Evolutionary conservation across 2,329 filamentous ascomycete genomes (phyloP), one percentile per base, ranked within the genome.

Genomic region (Myriosclerotinia scirpicola): DNA sequence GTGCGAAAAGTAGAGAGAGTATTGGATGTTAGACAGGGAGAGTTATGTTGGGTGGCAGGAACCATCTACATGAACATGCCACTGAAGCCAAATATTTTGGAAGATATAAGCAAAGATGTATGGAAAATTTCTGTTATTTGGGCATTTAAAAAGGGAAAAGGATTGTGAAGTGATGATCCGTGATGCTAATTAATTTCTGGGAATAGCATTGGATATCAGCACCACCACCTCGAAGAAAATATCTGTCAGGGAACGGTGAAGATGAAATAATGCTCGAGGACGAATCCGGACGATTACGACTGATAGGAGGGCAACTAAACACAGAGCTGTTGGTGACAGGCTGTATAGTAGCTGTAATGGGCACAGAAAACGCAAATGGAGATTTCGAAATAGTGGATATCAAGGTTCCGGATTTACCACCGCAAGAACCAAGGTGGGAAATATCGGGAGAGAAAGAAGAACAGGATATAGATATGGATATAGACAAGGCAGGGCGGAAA

Each of bases 51-150:
- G 93, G 90, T 99, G 20, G 85, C 89, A 0, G 95, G 96, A 20
- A 99, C 95, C 0, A 87, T 98, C 42, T 99, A 96, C 78, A 96
- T 98, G 90, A 92, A 98, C 70, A 93, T 99, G 92, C 87, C 91
- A 2, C 79, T 97, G 74, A 99, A 99, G 80, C 95, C 96, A 0
- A 96, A 96, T 75, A 94, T 99, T 77, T 81, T 99, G 44, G 93
- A 97, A 68, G 95, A 99, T 73, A 91, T 99, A 53, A 90, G 91
- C 52, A 96, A 96, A 79, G 94, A 97, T 78, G 91, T 93, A 80
- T 71, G 85, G 11, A n/a, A 42, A 34, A 55, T 6, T 8, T 17
- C 26, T 14, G 22, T 50, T 9, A 4, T 38, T 40, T 50, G 44
- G 1, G 44, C 14, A 30, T 60, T 58, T 26, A 1, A 15, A 30